A percentile compares a stretch with the other conserved stretches of the same genome.
phyloP scores from a whole-genome alignment of 2,329 filamentous ascomycete species.

The Thyridium curvatum region DNA sequence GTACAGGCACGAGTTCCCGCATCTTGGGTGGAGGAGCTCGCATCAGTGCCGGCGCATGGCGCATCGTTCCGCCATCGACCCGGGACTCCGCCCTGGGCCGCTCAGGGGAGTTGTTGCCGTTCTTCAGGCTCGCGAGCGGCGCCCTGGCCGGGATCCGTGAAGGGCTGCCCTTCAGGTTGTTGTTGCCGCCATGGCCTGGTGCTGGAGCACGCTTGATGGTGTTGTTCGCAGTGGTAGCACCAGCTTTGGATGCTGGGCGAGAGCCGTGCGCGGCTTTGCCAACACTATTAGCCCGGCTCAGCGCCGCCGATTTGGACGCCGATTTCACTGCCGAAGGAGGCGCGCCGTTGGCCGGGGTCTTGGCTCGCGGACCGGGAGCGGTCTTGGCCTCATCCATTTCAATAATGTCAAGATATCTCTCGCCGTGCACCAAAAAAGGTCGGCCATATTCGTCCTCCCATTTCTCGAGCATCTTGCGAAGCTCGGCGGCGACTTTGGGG shows the following conservation, averaged over 20 bases:
- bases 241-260: constrained; percentile 9
- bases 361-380: constrained; percentile 59
- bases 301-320: constrained; percentile 27
- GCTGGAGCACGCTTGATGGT: constrained; percentile 25
- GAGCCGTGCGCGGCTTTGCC: constrained; percentile 9
- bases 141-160: constrained; percentile 64
- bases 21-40: constrained; percentile 83
- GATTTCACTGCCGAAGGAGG: constrained; percentile 39
- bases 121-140: constrained; percentile 61
- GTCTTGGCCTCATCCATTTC: constrained; percentile 55
- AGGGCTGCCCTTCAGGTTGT: constrained; percentile 42
- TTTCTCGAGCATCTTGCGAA: constrained; percentile 71
- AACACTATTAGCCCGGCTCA: constrained; percentile 29
- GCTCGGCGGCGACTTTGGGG: constrained; percentile 84
- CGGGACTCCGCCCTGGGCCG: constrained; percentile 45
- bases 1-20: constrained; percentile 62
- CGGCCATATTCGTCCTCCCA: constrained; percentile 95
- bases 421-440: constrained; percentile 87
- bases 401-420: constrained; percentile 84
- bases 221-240: constrained; percentile 10
- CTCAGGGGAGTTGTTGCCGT: constrained; percentile 77
- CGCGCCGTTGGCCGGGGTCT: constrained; percentile 61
- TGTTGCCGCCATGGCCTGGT: constrained; percentile 12
- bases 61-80: constrained; percentile 34
- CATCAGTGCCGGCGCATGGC: constrained; percentile 47